Evolutionary conservation across 2,329 filamentous ascomycete species (phyloP).

Genomic region (Aspergillus puulaauensis): DNA sequence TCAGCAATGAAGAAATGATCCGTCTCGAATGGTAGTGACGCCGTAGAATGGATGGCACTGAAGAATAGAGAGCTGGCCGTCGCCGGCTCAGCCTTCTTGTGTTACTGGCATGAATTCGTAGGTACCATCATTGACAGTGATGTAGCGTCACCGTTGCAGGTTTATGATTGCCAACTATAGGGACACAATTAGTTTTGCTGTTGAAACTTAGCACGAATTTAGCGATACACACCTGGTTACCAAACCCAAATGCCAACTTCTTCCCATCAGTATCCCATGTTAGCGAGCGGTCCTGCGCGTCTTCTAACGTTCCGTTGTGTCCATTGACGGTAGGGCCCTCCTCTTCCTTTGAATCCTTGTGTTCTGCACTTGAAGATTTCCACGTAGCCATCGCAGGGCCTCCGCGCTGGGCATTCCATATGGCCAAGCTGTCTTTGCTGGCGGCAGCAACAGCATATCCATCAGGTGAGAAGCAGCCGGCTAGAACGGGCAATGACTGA

Average conservation of each 20-base stretch:
- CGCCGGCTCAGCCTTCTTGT: background rate
- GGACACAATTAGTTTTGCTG: slow-evolving; percentile 4
- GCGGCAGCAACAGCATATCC: slow-evolving; percentile 48
- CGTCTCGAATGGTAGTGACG: background rate
- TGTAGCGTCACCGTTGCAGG: slow-evolving; percentile 34
- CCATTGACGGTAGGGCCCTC: slow-evolving; percentile 33
- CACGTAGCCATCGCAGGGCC: slow-evolving; percentile 44
- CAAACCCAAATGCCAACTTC: slow-evolving; percentile 51
- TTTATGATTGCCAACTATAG: slow-evolving; percentile 40
- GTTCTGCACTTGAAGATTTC: slow-evolving; percentile 30
- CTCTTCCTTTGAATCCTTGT: slow-evolving; percentile 34
- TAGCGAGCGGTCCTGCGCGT: slow-evolving; percentile 41
- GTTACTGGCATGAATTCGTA: background rate
- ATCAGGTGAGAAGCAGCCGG: slow-evolving; percentile 47
- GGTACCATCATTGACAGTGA: background rate
- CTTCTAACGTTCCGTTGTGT: slow-evolving; percentile 31
- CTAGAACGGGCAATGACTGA: slow-evolving; percentile 38
- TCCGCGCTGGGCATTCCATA: slow-evolving; percentile 49
- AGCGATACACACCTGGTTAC: slow-evolving; percentile 44
- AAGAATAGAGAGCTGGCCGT: background rate
- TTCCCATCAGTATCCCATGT: slow-evolving; percentile 56
- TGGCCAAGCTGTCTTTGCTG: slow-evolving; percentile 43
- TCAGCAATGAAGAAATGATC: slow-evolving; percentile 4
- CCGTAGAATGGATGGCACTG: background rate
- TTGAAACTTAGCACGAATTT: background rate